Evolutionary conservation across 345 rosid species (phyloP), one percentile per base, ranked within the genome.

Genomic region (Hypericum perforatum): DNA sequence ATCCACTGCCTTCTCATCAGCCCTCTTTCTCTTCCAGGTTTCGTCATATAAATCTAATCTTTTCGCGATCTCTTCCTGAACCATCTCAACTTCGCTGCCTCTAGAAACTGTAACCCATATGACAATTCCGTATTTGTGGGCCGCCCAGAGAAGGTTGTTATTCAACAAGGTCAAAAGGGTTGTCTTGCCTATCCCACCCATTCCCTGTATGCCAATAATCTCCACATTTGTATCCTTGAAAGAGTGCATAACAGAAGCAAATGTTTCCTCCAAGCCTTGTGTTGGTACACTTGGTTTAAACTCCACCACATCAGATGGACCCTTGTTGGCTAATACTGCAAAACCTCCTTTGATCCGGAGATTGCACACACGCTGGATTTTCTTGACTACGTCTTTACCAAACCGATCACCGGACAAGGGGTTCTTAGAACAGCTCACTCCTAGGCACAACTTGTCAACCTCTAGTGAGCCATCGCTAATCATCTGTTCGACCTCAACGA

Each of bases 181-280:
- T 5, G 70, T 65, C 39, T 65, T 65, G 40, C 70, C 64, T 11
- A 65, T 52, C 3, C 61, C 61, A 0, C 61, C 67, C n/a, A 41
- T 8, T 6, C 66, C 66, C 14, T 63, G 48, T 39, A 63, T 0
- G n/a, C 69, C 63, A 0, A 58, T 16, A 7, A 13, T 32, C 8
- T 39, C 38, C 5, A 53, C 41, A 1, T 11, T 14, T 14, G 47
- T 6, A 11, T 32, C 16, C 9, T 13, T 6, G 16, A 52, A 22
- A n/a, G 2, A 8, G 0, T 11, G 38, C 54, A 48, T 44, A 0
- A 32, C 42, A 8, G 10, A 13, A 2, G n/a, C 9, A 6, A 52
- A 52, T 3, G 3, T 7, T 16, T 15, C 9, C 7, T 64, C 57
- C 45, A 56, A 11, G 3, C 69, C 63, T 7, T 44, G 43, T 0